Percentiles rank a stretch among this genome's conserved stretches.
Evolutionary conservation across 257 asterid species (phyloP).

Genomic region (Lavandula angustifolia): DNA sequence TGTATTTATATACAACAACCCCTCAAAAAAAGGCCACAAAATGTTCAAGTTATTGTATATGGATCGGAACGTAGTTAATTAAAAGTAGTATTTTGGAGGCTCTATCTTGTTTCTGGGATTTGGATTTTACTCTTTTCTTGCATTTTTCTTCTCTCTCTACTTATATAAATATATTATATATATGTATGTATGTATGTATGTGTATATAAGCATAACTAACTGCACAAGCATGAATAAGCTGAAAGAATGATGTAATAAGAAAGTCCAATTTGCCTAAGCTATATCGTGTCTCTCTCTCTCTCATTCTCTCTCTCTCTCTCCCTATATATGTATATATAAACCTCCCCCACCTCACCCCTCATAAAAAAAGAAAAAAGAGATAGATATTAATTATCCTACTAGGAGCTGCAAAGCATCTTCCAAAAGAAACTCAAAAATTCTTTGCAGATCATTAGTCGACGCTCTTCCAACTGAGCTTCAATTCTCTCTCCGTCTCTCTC

Average conservation of each 20-base stretch:
- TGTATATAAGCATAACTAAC: constrained; percentile 49
- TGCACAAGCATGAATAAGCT: constrained; percentile 53
- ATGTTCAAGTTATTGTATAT: constrained; percentile 4
- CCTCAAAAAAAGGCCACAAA: constrained; percentile 12
- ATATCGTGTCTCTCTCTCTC: constrained; percentile 37
- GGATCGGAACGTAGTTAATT: constrained; percentile 12
- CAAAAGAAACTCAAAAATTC: no score
- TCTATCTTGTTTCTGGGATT: constrained; percentile 33
- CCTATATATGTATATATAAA: constrained; percentile 32
- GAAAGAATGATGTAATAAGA: constrained; percentile 40
- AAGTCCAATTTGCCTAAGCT: constrained; percentile 43
- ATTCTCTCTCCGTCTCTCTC: no score
- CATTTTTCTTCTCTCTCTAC: no score
- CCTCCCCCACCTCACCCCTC: constrained; percentile 12
- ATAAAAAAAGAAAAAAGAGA: background rate
- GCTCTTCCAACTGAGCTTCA: no score
- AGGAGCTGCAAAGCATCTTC: no score
- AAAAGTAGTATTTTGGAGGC: constrained; percentile 57
- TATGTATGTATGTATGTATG: background rate
- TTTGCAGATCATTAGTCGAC: no score
- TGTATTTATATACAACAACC: constrained; percentile 34
- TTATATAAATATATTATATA: background rate
- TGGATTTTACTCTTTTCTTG: constrained; percentile 38
- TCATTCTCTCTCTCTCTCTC: constrained; percentile 27
- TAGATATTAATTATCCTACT: no score